Conservation (phyloP, 768 basidiomycete genomes). For the Mrakia blollopis region DNA sequence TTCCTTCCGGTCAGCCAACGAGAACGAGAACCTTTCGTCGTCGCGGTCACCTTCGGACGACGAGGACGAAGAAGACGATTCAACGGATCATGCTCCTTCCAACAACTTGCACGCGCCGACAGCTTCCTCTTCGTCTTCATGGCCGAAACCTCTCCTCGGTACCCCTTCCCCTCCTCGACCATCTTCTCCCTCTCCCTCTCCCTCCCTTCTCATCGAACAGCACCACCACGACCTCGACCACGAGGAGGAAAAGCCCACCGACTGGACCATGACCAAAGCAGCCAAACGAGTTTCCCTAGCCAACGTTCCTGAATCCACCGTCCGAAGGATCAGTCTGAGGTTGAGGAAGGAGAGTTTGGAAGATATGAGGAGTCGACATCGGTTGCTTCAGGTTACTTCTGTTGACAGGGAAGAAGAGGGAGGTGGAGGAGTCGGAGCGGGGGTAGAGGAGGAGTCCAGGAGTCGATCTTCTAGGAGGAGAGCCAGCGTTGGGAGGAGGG, state of each 20-base stretch:
- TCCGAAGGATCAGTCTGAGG: constrained; percentile 20
- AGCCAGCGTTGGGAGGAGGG: neutral
- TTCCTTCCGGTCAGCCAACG: constrained; percentile 20
- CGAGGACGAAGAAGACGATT: neutral
- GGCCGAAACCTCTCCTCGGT: constrained; percentile 2
- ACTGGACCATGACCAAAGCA: constrained; percentile 19
- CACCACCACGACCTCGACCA: neutral
- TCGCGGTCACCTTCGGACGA: neutral
- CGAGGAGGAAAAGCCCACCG: constrained; percentile 14
- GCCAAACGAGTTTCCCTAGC: constrained; percentile 24
- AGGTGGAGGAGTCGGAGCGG: neutral
- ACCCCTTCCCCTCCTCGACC: neutral
- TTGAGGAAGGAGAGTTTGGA: constrained; percentile 2
- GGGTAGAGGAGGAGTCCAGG: neutral
- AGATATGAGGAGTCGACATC: neutral
- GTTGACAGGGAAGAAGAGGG: neutral
- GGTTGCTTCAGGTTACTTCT: neutral
- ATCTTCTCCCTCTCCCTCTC: neutral
- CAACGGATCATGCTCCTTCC: neutral
- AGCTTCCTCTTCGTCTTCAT: neutral
- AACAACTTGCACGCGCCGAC: neutral
- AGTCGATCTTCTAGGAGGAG: neutral
- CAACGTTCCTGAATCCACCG: constrained; percentile 21
- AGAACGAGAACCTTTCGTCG: constrained; percentile 13
- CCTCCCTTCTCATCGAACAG: neutral